These are phyloP conservation scores for Zygotorulaspora mrakii DNA, from an alignment of 1,139 yeast genomes.

Conservation along the genomic window DNA sequence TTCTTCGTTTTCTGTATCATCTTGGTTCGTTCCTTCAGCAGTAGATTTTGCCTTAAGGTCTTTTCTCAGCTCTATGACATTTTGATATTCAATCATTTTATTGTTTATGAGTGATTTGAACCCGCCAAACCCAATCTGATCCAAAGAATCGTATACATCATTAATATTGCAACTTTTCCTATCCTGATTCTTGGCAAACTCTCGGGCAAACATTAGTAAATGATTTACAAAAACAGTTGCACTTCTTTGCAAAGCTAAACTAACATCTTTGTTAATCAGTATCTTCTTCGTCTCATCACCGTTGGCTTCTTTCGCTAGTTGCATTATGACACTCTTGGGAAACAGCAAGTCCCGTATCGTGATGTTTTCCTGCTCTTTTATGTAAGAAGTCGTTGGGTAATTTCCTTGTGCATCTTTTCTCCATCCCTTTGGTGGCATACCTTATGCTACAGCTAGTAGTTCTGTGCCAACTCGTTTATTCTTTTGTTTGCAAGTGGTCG, in stretches of 20 bases:
- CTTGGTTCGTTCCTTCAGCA: slow-evolving; percentile 28
- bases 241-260: slow-evolving; percentile 62
- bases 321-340: slow-evolving; percentile 59
- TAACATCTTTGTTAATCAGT: slow-evolving; percentile 61
- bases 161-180: slow-evolving; percentile 64
- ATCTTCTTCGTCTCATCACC: slow-evolving; percentile 35
- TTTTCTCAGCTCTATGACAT: slow-evolving; percentile 27
- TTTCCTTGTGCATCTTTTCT: slow-evolving; percentile 70
- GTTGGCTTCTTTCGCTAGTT: slow-evolving; percentile 50
- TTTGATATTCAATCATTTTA: slow-evolving; percentile 32
- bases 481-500: not conserved
- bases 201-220: slow-evolving; percentile 59
- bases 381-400: slow-evolving; percentile 44
- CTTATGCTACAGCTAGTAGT: too few species aligned
- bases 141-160: slow-evolving; percentile 59
- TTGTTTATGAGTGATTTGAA: slow-evolving; percentile 37
- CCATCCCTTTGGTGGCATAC: slow-evolving; percentile 83
- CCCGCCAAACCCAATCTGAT: slow-evolving; percentile 48
- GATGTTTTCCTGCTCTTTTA: slow-evolving; percentile 51
- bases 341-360: slow-evolving; percentile 68
- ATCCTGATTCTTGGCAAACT: slow-evolving; percentile 47
- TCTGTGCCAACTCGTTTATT: not conserved
- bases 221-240: slow-evolving; percentile 73
- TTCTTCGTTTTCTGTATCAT: slow-evolving; percentile 21
- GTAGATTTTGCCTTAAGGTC: slow-evolving; percentile 20